Evolutionary conservation across 2,329 filamentous ascomycete genomes (phyloP).

Genomic region (Daldinia eschscholtzii): DNA sequence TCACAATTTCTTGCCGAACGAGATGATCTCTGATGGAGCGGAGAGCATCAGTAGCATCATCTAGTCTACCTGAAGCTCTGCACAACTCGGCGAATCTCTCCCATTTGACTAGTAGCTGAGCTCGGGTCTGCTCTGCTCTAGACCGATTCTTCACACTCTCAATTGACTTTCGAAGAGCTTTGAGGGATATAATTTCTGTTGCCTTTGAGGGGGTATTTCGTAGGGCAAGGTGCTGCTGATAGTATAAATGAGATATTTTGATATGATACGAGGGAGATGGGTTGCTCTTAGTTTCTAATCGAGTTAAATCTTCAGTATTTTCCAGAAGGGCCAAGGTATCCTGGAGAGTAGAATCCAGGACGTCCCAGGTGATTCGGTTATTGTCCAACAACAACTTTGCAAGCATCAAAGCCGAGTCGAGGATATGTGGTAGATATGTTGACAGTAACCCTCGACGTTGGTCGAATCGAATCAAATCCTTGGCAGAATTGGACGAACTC

Average conservation of each 20-base stretch:
- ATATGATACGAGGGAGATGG: constrained; percentile 64
- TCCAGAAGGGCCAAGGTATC: constrained; percentile 69
- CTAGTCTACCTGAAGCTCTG: constrained; percentile 63
- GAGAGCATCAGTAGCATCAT: constrained; percentile 70
- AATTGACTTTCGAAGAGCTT: constrained; percentile 73
- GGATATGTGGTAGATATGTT: constrained; percentile 65
- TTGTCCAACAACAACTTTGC: constrained; percentile 66
- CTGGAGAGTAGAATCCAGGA: constrained; percentile 68
- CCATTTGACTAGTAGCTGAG: constrained; percentile 72
- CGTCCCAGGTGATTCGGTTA: constrained; percentile 64
- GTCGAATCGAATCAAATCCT: constrained; percentile 71
- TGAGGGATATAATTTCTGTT: constrained; percentile 61
- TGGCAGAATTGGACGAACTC: constrained; percentile 63
- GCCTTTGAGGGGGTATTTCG: constrained; percentile 59
- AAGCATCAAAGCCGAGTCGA: constrained; percentile 72
- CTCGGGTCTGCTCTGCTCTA: constrained; percentile 67
- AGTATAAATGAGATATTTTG: constrained; percentile 80
- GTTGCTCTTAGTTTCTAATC: constrained; percentile 47
- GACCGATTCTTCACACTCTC: constrained; percentile 70
- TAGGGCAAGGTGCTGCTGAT: constrained; percentile 69
- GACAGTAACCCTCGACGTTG: constrained; percentile 67
- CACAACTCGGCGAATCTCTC: constrained; percentile 75
- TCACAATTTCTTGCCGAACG: constrained; percentile 69
- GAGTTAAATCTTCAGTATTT: constrained; percentile 60
- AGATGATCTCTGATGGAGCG: constrained; percentile 72